Conservation (phyloP, 371 early-diverging fungal genomes). For the Batkoa obscura region DNA sequence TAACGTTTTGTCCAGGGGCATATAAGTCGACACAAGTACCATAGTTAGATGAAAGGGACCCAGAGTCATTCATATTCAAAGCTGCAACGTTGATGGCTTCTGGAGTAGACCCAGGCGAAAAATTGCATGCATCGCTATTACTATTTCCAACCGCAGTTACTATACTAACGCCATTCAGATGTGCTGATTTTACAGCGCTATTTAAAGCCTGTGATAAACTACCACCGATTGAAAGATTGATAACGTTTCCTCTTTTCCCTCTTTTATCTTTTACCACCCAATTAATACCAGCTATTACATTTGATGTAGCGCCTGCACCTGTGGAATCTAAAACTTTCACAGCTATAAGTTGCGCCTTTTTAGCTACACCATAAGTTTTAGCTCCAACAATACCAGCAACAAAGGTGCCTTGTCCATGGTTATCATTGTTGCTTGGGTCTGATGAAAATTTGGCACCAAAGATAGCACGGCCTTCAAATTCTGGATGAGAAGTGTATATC, state of each 20-base stretch:
- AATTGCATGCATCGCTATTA: constrained; percentile 57
- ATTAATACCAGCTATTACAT: constrained; percentile 15
- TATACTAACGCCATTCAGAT: constrained; percentile 25
- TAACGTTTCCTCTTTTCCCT: constrained; percentile 1
- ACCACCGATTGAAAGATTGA: not conserved
- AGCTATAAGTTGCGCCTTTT: constrained; percentile 42
- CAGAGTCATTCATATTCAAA: constrained; percentile 42
- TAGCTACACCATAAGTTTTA: constrained; percentile 50
- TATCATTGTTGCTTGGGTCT: constrained; percentile 19
- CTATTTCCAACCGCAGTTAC: constrained; percentile 37
- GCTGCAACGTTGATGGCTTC: constrained; percentile 81
- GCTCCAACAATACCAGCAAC: constrained; percentile 58
- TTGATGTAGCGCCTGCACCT: constrained; percentile 8
- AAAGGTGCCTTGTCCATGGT: constrained; percentile 38
- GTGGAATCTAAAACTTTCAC: constrained; percentile 23
- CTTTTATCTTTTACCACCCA: constrained; percentile 11
- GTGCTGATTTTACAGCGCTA: not conserved
- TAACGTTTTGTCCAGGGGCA: constrained; percentile 28
- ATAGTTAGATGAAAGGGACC: constrained; percentile 51
- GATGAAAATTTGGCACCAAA: constrained; percentile 17
- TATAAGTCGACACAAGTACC: constrained; percentile 64
- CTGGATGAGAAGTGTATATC: constrained; percentile 39
- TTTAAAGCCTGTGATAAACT: not conserved
- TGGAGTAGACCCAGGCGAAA: constrained; percentile 63
- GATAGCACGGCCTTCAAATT: constrained; percentile 53